Percentiles rank a stretch among this genome's conserved stretches.
These are phyloP conservation scores for Arachis monticola DNA, from an alignment of 331 rosid species.

Conservation along the genomic window DNA sequence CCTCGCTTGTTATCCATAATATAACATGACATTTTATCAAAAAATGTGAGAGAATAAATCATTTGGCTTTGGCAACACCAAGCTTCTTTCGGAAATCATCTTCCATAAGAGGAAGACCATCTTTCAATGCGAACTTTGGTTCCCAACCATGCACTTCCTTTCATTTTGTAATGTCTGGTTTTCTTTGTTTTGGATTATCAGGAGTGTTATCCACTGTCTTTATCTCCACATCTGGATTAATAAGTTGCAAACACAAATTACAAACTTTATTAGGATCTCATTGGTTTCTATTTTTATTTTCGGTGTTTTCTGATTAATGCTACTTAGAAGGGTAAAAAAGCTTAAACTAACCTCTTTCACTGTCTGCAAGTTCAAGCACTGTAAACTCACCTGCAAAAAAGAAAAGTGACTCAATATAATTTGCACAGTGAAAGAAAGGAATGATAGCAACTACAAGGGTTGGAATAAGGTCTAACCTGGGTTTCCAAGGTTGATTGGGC, in stretches of 20 bases:
- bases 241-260: conserved; percentile 50
- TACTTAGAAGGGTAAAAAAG: conserved; percentile 14
- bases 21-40: background rate
- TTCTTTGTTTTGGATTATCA: conserved; percentile 82
- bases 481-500: conserved; percentile 98
- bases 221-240: conserved; percentile 71
- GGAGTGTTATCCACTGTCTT: conserved; percentile 83
- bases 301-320: background rate
- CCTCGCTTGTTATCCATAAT: conserved; percentile 34
- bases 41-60: background rate
- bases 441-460: conserved; percentile 11
- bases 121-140: conserved; percentile 67
- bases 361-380: conserved; percentile 79
- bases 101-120: conserved; percentile 89
- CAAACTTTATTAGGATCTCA: too few species aligned
- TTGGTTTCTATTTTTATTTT: too few species aligned
- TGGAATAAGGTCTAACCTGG: conserved; percentile 60
- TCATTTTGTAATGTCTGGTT: conserved; percentile 77
- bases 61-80: conserved; percentile 49
- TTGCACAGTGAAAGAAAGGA: conserved; percentile 19
- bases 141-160: conserved; percentile 75
- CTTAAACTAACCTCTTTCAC: conserved; percentile 76
- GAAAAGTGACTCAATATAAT: too few species aligned
- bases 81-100: conserved; percentile 81
- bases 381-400: conserved; percentile 76